Evolutionary conservation across 352 stramenopile genomes (phyloP), one percentile per base, ranked within the genome.

Genomic region (Pythium vanterpoolii): DNA sequence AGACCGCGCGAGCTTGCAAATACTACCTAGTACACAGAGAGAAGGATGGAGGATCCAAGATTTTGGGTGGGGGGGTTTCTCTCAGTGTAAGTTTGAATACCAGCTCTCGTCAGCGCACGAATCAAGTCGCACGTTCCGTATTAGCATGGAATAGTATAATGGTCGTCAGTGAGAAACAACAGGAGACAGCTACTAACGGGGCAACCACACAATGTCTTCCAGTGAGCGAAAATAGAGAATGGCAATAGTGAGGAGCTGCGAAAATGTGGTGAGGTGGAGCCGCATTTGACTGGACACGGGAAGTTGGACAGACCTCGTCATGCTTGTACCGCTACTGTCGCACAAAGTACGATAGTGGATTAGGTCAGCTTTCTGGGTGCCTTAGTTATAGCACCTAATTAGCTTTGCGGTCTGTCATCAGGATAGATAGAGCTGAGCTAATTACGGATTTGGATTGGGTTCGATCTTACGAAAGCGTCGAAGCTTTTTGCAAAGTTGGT

Each of bases 71-170:
- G 31, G 31, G 6, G 10, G 59, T 26, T 60, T 90, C 81, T 90
- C 81, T 90, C 81, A 89, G 81, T 69, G 31, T 62, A 58, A 48
- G 66, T 77, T 86, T 88, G 78, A 90, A 90, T 85, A 90, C 75
- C 69, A 77, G 68, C 71, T 66, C 75, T 90, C 78, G 46, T 86
- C 81, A 90, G 39, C 30, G 46, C 43, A 34, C 60, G 45, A 26
- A 52, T 58, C 36, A 21, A 66, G 50, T 61, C 48, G 58, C 54
- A 69, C 51, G 62, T 75, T 89, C 81, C 73, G 81, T 76, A 79
- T 90, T 90, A 90, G 81, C 81, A 90, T 90, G 79, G 79, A 86
- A 79, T 86, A 71, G 63, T 71, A 66, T 71, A 50, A 38, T 39
- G 56, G 30, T 71, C 63, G 63, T 71, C 63, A 66, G 14, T 10